Evolutionary conservation across 1,139 yeast genomes (phyloP).

Genomic region (Nakaseomyces glabratus): DNA sequence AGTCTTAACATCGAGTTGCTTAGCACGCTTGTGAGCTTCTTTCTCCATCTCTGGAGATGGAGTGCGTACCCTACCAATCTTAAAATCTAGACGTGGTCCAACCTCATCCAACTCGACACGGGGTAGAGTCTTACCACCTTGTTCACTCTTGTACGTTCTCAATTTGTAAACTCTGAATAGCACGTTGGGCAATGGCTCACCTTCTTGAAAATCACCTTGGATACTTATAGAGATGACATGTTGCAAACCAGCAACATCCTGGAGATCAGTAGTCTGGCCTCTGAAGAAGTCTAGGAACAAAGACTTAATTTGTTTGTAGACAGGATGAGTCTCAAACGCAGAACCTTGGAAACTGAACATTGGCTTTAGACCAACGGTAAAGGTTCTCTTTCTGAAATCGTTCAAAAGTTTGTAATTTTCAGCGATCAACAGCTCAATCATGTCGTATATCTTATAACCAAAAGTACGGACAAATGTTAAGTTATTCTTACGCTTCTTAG

Average conservation of each 20-base stretch:
- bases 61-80: conserved; percentile 77
- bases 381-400: conserved; percentile 75
- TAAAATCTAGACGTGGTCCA: conserved; percentile 93
- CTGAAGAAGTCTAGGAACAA: conserved; percentile 85
- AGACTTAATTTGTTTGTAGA: conserved; percentile 76
- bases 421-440: conserved; percentile 79
- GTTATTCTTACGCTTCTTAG: conserved; percentile 90
- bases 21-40: conserved; percentile 79
- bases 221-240: conserved; percentile 79
- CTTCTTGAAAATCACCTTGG: conserved; percentile 64
- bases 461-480: conserved; percentile 83
- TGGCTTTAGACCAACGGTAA: conserved; percentile 86
- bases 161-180: conserved; percentile 86
- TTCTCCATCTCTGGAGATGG: conserved; percentile 85
- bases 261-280: conserved; percentile 74
- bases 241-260: conserved; percentile 93
- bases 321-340: conserved; percentile 82
- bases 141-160: conserved; percentile 73
- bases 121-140: conserved; percentile 59
- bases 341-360: conserved; percentile 92
- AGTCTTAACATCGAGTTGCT: conserved; percentile 68
- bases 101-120: conserved; percentile 90
- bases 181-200: conserved; percentile 66
- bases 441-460: conserved; percentile 82
- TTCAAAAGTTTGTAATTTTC: conserved; percentile 59